phyloP scores from a whole-genome alignment of 1,139 yeast genomes.

The Saccharomyces hybrid region DNA sequence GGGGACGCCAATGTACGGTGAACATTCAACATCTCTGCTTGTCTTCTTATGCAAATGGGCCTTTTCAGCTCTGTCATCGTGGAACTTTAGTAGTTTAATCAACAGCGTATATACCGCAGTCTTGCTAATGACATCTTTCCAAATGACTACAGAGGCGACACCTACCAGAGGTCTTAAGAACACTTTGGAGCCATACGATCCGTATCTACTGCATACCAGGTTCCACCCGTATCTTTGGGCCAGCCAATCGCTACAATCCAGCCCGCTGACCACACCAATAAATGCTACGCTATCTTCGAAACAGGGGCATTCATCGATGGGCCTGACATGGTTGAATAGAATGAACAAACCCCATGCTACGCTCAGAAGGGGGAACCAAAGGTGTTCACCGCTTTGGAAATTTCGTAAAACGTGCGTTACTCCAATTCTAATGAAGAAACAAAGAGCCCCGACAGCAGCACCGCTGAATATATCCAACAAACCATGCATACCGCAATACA shows the following conservation, averaged over 20 bases:
- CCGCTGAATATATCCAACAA: slow-evolving; percentile 70
- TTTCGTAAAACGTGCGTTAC: slow-evolving; percentile 13
- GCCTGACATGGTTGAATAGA: slow-evolving; percentile 68
- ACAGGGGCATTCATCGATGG: slow-evolving; percentile 93
- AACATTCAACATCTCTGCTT: slow-evolving; percentile 14
- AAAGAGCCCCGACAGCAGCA: slow-evolving; percentile 47
- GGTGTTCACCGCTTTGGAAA: slow-evolving; percentile 22
- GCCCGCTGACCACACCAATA: slow-evolving; percentile 78
- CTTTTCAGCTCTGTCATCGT: slow-evolving; percentile 22
- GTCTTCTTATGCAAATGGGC: slow-evolving; percentile 1
- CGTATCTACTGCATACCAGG: slow-evolving; percentile 9
- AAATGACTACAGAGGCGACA: slow-evolving; percentile 21
- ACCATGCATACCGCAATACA: slow-evolving; percentile 98
- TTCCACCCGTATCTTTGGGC: slow-evolving; percentile 8
- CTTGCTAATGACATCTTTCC: slow-evolving; percentile 29
- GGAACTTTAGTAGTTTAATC: slow-evolving; percentile 12
- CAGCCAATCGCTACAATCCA: slow-evolving; percentile 33
- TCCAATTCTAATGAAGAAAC: slow-evolving; percentile 38
- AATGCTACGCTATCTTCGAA: slow-evolving; percentile 94
- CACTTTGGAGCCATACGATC: slow-evolving; percentile 10
- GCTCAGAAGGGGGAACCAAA: slow-evolving; percentile 37
- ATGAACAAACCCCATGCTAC: slow-evolving; percentile 41
- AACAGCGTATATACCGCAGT: slow-evolving; percentile 21
- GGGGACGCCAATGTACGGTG: slow-evolving; percentile 23
- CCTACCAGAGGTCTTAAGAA: slow-evolving; percentile 25